Percentiles rank a stretch among this genome's conserved stretches.
Evolutionary conservation across 129 eudicot species (phyloP).

Genomic region (Flaveria trinervia): DNA sequence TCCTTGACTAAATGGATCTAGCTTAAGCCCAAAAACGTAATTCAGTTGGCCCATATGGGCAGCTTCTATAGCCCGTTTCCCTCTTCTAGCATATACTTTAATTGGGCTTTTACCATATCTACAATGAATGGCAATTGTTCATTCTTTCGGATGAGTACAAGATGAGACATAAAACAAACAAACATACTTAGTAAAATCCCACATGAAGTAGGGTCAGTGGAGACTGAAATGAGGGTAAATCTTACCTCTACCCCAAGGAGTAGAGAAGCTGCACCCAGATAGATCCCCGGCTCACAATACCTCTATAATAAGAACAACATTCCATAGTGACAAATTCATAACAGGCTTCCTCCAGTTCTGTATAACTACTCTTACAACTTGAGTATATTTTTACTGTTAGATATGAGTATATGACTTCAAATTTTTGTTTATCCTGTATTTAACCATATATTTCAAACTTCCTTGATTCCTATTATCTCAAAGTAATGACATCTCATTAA

Average conservation of each 20-base stretch:
- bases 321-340: too few species aligned
- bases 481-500: background rate
- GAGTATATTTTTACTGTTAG: background rate
- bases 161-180: background rate
- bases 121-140: background rate
- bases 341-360: slow-evolving; percentile 5
- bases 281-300: too few species aligned
- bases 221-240: too few species aligned
- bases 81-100: too few species aligned
- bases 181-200: background rate
- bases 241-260: too few species aligned
- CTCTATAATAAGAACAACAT: too few species aligned
- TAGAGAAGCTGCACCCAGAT: too few species aligned
- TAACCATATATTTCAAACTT: background rate
- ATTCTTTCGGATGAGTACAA: background rate
- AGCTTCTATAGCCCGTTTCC: too few species aligned
- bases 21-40: too few species aligned
- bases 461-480: background rate
- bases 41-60: too few species aligned
- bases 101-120: too few species aligned
- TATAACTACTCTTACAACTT: background rate
- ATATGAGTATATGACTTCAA: background rate
- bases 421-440: background rate
- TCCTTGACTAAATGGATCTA: too few species aligned
- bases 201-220: background rate